Conservation (phyloP, 1,284 basidiomycete species). For the Fomitopsis palustris region DNA sequence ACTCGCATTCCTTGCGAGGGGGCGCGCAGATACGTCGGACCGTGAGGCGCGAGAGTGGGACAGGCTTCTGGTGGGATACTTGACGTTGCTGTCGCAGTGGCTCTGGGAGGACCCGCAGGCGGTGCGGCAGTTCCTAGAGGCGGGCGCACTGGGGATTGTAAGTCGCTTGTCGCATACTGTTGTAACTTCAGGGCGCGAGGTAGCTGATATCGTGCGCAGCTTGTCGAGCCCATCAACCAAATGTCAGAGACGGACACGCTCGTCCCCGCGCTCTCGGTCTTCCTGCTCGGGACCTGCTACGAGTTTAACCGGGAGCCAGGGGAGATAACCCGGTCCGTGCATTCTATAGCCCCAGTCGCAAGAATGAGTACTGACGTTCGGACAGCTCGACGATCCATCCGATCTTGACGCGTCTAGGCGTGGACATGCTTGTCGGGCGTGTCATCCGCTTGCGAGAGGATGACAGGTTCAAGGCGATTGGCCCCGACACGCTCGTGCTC, state of each 20-base stretch:
- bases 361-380: background rate
- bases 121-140: conserved; percentile 87
- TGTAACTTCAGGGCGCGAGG: background rate
- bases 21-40: conserved; percentile 65
- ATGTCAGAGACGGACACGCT: conserved; percentile 82
- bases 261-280: conserved; percentile 88
- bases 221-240: conserved; percentile 94
- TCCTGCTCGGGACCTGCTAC: conserved; percentile 91
- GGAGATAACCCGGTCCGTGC: conserved; percentile 75
- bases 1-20: conserved; percentile 63
- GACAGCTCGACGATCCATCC: conserved; percentile 78
- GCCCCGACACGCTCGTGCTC: conserved; percentile 72
- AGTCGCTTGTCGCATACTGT: conserved; percentile 30
- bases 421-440: conserved; percentile 87
- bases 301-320: conserved; percentile 93
- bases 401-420: conserved; percentile 81
- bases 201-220: conserved; percentile 37
- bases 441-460: conserved; percentile 89
- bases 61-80: conserved; percentile 82
- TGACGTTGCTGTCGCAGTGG: conserved; percentile 86
- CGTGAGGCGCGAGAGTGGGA: conserved; percentile 82
- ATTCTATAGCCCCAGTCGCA: background rate
- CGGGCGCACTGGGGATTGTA: conserved; percentile 88
- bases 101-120: conserved; percentile 93
- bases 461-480: conserved; percentile 84